A percentile compares a stretch with the other conserved stretches of the same genome.
Evolutionary conservation across 768 basidiomycete genomes (phyloP).

Genomic region (Pleurotus pulmonarius): DNA sequence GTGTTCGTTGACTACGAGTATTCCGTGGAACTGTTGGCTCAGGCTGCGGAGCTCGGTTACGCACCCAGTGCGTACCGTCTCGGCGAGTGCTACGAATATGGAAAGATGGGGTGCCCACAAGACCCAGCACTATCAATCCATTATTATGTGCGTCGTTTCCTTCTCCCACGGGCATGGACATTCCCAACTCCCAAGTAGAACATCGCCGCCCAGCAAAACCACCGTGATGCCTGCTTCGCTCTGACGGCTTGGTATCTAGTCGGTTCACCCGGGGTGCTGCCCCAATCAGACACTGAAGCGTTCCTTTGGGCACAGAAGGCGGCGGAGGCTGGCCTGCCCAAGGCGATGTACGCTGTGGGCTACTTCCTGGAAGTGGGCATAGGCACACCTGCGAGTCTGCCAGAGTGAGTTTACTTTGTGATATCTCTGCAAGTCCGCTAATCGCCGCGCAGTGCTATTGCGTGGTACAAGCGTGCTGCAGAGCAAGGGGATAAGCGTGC

Average conservation of each 20-base stretch:
- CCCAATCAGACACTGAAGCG: slow-evolving; percentile 98
- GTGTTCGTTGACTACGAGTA: slow-evolving; percentile 97
- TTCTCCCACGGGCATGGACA: not conserved
- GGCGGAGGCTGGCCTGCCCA: slow-evolving; percentile 85
- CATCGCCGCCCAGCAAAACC: slow-evolving; percentile 96
- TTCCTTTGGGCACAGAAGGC: slow-evolving; percentile 97
- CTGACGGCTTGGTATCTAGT: slow-evolving; percentile 99
- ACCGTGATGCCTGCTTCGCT: slow-evolving; percentile 96
- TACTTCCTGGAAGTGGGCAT: slow-evolving; percentile 98
- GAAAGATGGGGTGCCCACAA: slow-evolving; percentile 96
- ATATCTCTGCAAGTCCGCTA: slow-evolving; percentile 7
- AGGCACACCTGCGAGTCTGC: slow-evolving; percentile 63
- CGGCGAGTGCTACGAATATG: slow-evolving; percentile 99
- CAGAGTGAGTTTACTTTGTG: slow-evolving; percentile 49
- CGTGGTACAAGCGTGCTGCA: slow-evolving; percentile 87
- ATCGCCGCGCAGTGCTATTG: slow-evolving; percentile 46
- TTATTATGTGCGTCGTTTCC: slow-evolving; percentile 78
- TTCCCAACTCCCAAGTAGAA: slow-evolving; percentile 50
- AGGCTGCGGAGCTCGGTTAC: slow-evolving; percentile 94
- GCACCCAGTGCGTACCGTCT: slow-evolving; percentile 93
- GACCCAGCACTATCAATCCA: slow-evolving; percentile 97
- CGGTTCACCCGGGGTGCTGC: slow-evolving; percentile 94
- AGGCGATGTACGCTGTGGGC: slow-evolving; percentile 97
- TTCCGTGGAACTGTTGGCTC: slow-evolving; percentile 88
- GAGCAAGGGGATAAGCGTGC: slow-evolving; percentile 95